A percentile compares a stretch with the other conserved stretches of the same genome.
Evolutionary conservation across 306 rosid species (phyloP).

Genomic region (Trifolium pratense): DNA sequence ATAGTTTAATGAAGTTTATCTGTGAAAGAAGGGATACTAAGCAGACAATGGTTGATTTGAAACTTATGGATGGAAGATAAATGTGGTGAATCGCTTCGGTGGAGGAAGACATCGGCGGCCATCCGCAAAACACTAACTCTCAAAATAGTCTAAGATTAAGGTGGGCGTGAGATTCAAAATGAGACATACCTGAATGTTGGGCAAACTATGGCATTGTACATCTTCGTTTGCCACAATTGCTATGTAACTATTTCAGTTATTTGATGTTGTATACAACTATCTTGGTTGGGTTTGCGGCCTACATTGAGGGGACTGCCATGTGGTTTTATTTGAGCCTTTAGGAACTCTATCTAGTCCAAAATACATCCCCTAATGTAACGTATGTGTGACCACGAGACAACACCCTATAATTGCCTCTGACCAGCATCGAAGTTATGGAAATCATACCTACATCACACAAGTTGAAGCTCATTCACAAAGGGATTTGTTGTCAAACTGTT

Average conservation of each 20-base stretch:
- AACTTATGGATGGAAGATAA: not conserved
- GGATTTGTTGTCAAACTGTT: not conserved
- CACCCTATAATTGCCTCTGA: not conserved
- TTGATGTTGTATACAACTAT: not conserved
- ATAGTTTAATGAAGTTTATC: slow-evolving; percentile 7
- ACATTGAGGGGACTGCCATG: not conserved
- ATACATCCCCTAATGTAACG: not conserved
- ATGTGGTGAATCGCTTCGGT: not conserved
- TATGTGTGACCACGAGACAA: not conserved
- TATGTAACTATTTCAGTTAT: not conserved
- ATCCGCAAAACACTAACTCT: not conserved
- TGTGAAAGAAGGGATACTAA: not conserved
- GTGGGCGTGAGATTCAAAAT: not conserved
- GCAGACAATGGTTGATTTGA: not conserved
- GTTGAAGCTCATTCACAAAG: not conserved
- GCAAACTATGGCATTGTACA: not conserved
- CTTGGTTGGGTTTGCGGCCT: not conserved
- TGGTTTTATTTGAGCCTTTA: not conserved
- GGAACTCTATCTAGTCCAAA: not conserved
- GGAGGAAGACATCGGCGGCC: not conserved
- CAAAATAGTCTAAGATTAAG: not conserved
- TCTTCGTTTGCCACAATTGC: not conserved
- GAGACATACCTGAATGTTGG: not conserved
- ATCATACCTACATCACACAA: not conserved
- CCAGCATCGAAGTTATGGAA: not conserved